phyloP scores from a whole-genome alignment of 148 eudicot genomes.

The Hydrangea macrophylla region DNA sequence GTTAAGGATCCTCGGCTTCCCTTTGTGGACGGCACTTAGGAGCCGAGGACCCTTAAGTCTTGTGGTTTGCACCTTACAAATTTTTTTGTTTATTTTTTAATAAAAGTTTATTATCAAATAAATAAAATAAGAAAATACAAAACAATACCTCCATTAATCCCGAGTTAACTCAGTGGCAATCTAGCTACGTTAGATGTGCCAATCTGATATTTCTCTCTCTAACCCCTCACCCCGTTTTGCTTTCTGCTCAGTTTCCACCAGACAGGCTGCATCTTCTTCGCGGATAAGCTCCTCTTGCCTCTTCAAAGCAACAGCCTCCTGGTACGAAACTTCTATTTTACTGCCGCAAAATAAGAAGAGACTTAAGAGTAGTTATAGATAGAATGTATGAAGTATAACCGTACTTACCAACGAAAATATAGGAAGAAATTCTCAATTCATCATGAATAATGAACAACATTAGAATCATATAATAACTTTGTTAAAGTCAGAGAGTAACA shows the following conservation, averaged over 20 bases:
- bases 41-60: too few species aligned
- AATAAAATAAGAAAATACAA: too few species aligned
- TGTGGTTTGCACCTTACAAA: too few species aligned
- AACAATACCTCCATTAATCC: too few species aligned
- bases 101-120: too few species aligned
- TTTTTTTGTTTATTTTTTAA: too few species aligned
- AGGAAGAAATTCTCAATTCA: background rate
- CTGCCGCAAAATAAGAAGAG: conserved; percentile 43
- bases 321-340: conserved; percentile 91
- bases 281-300: conserved; percentile 99
- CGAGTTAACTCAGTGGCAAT: too few species aligned
- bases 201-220: conserved; percentile 77
- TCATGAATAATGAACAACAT: background rate
- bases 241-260: conserved; percentile 83
- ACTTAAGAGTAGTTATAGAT: background rate
- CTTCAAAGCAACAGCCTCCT: conserved; percentile 92
- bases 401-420: background rate
- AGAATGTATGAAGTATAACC: background rate
- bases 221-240: conserved; percentile 66
- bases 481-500: too few species aligned
- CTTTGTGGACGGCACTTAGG: too few species aligned
- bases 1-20: too few species aligned
- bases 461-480: background rate
- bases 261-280: conserved; percentile 89
- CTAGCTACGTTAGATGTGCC: too few species aligned